Evolutionary conservation across 2,329 filamentous ascomycete species (phyloP), one percentile per base, ranked within the genome.

Genomic region (Neobulgaria alba): DNA sequence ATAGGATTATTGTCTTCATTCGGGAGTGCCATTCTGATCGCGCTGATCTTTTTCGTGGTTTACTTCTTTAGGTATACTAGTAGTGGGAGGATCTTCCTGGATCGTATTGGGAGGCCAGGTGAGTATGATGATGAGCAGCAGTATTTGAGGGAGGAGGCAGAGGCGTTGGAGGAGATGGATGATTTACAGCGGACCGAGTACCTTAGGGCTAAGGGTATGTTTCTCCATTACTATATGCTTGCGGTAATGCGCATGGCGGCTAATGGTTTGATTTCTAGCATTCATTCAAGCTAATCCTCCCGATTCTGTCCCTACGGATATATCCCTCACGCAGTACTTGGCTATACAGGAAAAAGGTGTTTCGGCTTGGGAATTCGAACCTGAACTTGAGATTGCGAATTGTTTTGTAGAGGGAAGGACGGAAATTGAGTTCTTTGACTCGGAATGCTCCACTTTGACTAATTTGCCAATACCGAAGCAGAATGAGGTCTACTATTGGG

Each of bases 401-500:
- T 98, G 92, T 64, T 98, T 98, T 60, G 92, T 98, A 49, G 90
- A 98, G 65, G 90, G 70, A 30, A 79, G 92, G 51, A 98, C 92
- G 9, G 92, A 98, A 63, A 95, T 98, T 49, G 92, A 98, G 62
- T 98, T 98, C 67, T 98, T 94, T 59, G 92, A 98, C 63, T 92
- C 88, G 2, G 92, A 94, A 61, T 96, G 90, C 67, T 94, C 89
- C 54, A 92, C 96, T 47, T 49, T 61, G 33, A 57, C 54, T 30
- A 98, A 98, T 57, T 66, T 98, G 30, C 92, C 92, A 0, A 87
- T 98, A 5, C 92, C 92, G 10, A 98, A 98, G 60, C 92, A 98
- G 60, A 98, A 98, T 59, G 92, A 98, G 58, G 90, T 96, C 9
- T 98, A 98, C 63, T 98, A 98, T 64, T 98, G 92, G 92, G 92